Percentiles rank a stretch among this genome's conserved stretches.
Conservation (phyloP, 2,329 filamentous ascomycete species). For the Blumeria graminis region DNA sequence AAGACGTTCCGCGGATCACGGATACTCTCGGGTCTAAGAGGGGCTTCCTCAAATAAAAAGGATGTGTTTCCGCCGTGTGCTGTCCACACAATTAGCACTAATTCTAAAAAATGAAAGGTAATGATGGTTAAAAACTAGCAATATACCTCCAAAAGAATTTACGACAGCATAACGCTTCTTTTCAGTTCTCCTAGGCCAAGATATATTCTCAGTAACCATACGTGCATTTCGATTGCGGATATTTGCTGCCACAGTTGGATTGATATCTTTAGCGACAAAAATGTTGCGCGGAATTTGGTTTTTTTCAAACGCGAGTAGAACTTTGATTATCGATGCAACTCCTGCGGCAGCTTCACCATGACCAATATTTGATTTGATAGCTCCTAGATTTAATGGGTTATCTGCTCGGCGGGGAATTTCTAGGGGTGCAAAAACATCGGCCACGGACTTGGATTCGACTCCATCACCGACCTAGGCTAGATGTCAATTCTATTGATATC, state of each 20-base stretch:
- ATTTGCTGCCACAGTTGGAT: constrained; percentile 14
- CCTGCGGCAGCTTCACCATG: constrained; percentile 16
- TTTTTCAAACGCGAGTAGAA: constrained; percentile 14
- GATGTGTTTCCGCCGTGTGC: constrained; percentile 15
- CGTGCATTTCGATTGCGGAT: constrained; percentile 16
- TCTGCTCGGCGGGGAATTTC: constrained; percentile 21
- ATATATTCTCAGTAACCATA: constrained; percentile 12
- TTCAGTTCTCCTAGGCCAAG: constrained; percentile 3
- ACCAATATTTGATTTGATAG: constrained; percentile 17
- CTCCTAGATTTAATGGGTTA: constrained; percentile 24
- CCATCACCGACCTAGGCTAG: constrained; percentile 47
- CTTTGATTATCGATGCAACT: constrained; percentile 15
- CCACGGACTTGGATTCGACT: constrained; percentile 59
- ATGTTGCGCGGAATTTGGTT: constrained; percentile 14
- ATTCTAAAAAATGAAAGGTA: neutral
- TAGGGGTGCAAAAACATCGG: constrained; percentile 33
- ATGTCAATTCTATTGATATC: neutral
- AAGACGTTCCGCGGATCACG: constrained; percentile 22
- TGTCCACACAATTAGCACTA: constrained; percentile 20
- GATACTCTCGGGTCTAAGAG: constrained; percentile 12
- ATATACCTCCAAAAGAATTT: constrained; percentile 25
- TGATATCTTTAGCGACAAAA: constrained; percentile 16
- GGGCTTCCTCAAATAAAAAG: constrained; percentile 13
- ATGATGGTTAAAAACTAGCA: too few relatives aligned
- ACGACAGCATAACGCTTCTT: constrained; percentile 6